A percentile compares a stretch with the other conserved stretches of the same genome.
Evolutionary conservation across 1,139 yeast genomes (phyloP).

Genomic region (Pichia cactophila): DNA sequence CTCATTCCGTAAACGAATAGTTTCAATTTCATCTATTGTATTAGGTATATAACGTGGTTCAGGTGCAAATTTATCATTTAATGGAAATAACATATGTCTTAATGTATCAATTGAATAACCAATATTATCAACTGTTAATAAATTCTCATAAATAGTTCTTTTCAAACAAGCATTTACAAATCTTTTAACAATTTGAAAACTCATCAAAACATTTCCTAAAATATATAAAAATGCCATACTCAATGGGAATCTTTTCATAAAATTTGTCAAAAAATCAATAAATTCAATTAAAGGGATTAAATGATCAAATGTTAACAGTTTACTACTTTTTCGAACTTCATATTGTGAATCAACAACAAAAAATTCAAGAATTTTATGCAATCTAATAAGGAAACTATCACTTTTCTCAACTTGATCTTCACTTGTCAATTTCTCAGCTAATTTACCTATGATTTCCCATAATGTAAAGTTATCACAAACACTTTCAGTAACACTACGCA

Average conservation of each 20-base stretch:
- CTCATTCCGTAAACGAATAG: conserved; percentile 12
- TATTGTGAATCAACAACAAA: conserved; percentile 5
- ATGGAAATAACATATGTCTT: conserved; percentile 24
- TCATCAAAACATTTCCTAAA: neutral
- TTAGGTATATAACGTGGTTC: conserved; percentile 24
- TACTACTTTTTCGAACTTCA: neutral
- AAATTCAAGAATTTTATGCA: conserved; percentile 2
- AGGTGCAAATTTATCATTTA: conserved; percentile 20
- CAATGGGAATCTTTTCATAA: conserved; percentile 6
- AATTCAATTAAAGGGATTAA: conserved; percentile 16
- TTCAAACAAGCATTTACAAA: conserved; percentile 20
- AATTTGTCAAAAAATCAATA: conserved; percentile 4
- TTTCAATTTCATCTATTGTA: conserved; percentile 20
- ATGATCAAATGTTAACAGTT: conserved; percentile 1
- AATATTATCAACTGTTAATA: conserved; percentile 17
- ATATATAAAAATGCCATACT: conserved; percentile 2
- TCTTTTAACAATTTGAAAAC: conserved; percentile 17
- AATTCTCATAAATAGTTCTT: conserved; percentile 17
- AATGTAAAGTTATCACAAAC: conserved; percentile 39
- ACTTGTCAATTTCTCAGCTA: conserved; percentile 15
- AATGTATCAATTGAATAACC: conserved; percentile 13
- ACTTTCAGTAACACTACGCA: conserved; percentile 34
- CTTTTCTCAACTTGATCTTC: neutral
- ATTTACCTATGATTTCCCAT: conserved; percentile 34
- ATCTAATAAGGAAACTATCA: neutral